These are phyloP conservation scores for Baeospora myosura DNA, from an alignment of 1,284 basidiomycete genomes.

Conservation along the genomic window DNA sequence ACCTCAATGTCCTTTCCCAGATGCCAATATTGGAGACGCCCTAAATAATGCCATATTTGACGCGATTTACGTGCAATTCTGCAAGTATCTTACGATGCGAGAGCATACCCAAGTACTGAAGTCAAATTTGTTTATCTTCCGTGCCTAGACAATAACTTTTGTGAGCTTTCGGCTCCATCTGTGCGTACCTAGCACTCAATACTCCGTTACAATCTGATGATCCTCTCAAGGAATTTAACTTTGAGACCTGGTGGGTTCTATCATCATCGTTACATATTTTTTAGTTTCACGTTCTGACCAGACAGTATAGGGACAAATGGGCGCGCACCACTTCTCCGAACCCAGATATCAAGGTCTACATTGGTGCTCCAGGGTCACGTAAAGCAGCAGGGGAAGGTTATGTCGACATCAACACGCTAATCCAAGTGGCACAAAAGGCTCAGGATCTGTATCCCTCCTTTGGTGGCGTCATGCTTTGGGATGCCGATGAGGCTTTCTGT, in stretches of 20 bases:
- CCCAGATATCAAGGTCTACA: constrained; percentile 52
- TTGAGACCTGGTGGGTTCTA: constrained; percentile 37
- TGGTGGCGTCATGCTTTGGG: constrained; percentile 59
- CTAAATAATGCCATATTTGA: constrained; percentile 53
- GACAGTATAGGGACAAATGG: constrained; percentile 47
- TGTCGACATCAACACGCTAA: constrained; percentile 39
- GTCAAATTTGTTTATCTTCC: background rate
- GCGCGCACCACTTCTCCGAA: constrained; percentile 52
- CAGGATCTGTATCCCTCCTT: constrained; percentile 51
- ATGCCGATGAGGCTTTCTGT: constrained; percentile 25
- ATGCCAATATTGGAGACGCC: constrained; percentile 46
- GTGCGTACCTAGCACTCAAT: constrained; percentile 3
- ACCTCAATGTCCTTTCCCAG: constrained; percentile 63
- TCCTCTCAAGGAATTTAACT: constrained; percentile 40
- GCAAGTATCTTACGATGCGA: constrained; percentile 6
- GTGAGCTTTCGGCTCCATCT: constrained; percentile 26
- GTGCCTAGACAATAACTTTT: constrained; percentile 53
- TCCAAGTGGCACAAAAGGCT: constrained; percentile 35
- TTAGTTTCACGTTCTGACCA: background rate
- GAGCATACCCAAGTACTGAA: background rate
- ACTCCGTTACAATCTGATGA: background rate
- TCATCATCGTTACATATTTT: constrained; percentile 8
- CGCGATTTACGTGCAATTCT: constrained; percentile 51
- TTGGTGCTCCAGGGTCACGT: constrained; percentile 50
- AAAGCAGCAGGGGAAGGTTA: constrained; percentile 46